These are phyloP conservation scores for Plasmodium cynomolgi DNA, from an alignment of 169 alveolate species.

Conservation along the genomic window DNA sequence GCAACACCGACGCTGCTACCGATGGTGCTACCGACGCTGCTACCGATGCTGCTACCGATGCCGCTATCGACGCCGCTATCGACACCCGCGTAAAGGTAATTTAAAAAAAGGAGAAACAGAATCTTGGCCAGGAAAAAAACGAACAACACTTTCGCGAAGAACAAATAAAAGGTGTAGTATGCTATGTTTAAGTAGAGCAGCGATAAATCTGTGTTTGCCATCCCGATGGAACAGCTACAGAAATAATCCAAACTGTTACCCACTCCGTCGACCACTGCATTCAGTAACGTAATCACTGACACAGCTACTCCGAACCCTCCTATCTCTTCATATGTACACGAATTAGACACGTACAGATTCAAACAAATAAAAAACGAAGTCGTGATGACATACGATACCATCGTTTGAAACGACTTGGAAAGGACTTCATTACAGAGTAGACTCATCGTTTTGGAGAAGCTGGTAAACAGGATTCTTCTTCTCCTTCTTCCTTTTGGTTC, in stretches of 20 bases:
- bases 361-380: constrained; percentile 34
- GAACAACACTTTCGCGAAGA: background rate
- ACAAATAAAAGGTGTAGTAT: constrained; percentile 13
- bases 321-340: constrained; percentile 35
- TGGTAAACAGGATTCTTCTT: background rate
- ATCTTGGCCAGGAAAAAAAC: constrained; percentile 10
- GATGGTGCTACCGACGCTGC: background rate
- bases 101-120: background rate
- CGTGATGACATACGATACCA: constrained; percentile 44
- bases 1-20: background rate
- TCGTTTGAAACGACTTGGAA: constrained; percentile 26
- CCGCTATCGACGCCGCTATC: background rate
- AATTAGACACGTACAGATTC: constrained; percentile 14
- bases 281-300: background rate
- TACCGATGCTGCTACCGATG: too few relatives aligned
- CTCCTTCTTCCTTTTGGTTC: background rate
- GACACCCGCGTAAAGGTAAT: background rate
- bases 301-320: constrained; percentile 46
- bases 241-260: constrained; percentile 30
- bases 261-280: constrained; percentile 23
- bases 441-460: background rate
- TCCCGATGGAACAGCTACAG: constrained; percentile 24
- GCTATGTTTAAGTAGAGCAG: constrained; percentile 16
- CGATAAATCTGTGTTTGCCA: background rate
- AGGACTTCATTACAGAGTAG: constrained; percentile 3